Conservation (phyloP, 352 stramenopile species). For the Hyphochytrium catenoides region DNA sequence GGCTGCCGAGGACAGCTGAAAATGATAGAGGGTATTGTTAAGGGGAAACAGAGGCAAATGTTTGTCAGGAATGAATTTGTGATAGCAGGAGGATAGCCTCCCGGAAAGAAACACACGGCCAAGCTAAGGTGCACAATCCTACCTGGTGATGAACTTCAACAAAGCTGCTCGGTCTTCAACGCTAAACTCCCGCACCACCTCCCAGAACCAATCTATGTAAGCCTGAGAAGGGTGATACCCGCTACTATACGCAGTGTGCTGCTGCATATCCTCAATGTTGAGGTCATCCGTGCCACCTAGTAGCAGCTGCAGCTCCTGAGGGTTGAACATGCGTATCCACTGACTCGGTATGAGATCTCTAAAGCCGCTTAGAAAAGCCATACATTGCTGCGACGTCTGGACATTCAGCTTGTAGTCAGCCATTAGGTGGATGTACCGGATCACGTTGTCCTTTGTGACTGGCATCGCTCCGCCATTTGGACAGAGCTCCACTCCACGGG, state of each 20-base stretch:
- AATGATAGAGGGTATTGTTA: too few species aligned
- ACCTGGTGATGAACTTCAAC: conserved; percentile 88
- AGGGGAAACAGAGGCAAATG: too few species aligned
- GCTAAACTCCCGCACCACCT: conserved; percentile 42
- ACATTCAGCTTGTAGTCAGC: conserved; percentile 92
- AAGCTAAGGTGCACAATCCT: conserved; percentile 12
- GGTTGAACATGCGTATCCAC: conserved; percentile 56
- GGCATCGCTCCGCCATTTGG: conserved; percentile 48
- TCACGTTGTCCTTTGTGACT: conserved; percentile 80
- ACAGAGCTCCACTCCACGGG: conserved; percentile 34
- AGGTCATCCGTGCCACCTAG: conserved; percentile 74
- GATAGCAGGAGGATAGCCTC: too few species aligned
- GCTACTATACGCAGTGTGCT: conserved; percentile 72
- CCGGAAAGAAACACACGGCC: too few species aligned
- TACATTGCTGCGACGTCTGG: conserved; percentile 21
- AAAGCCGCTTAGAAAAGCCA: conserved; percentile 37
- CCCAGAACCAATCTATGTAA: conserved; percentile 46
- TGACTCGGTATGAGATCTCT: conserved; percentile 36
- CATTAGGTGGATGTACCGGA: conserved; percentile 85
- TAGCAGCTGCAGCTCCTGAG: conserved; percentile 75
- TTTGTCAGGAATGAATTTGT: too few species aligned
- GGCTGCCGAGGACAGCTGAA: conserved; percentile 53
- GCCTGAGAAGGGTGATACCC: conserved; percentile 71
- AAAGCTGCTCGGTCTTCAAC: conserved; percentile 60
- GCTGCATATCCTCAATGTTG: conserved; percentile 79